Evolutionary conservation across 768 basidiomycete genomes (phyloP), one percentile per base, ranked within the genome.

Genomic region (Myochromella boudieri): DNA sequence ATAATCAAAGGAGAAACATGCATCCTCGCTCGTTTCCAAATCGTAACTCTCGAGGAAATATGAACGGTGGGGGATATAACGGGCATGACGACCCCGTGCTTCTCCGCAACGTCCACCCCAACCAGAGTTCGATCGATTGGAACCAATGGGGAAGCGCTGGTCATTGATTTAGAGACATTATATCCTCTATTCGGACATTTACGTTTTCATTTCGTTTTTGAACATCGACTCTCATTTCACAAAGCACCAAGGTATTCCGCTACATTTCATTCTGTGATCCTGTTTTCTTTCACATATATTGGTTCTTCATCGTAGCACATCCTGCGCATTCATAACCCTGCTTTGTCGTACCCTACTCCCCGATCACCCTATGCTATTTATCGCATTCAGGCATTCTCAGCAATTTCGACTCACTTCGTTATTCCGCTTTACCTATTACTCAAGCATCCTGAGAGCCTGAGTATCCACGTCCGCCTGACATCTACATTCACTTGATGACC

Each of bases 61-160:
- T 58, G 46, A 51, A 49, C 25, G 57, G 58, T 37, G 46, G 34
- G 50, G 60, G 58, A 46, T 60, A 62, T 37, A 31, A 49, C 9
- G 46, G 48, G 22, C 49, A 42, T 26, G 50, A 47, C 44, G 59
- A 60, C 53, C 22, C 54, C 42, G 48, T 52, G 37, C 44, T 44
- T 25, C 18, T 49, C 25, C 55, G 49, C 18, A 49, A 49, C 14
- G 25, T 49, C 5, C 60, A 59, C 36, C 49, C 57, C 44, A 54
- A 46, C 42, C 39, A 49, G 29, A 52, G 51, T 24, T 38, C 54
- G 4, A 52, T 44, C 44, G 65, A 69, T 28, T 69, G 68, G 70
- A 63, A 53, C 51, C 65, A 66, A 28, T 68, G 65, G 67, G 61
- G 52, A 31, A 43, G 55, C 44, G 38, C 50, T 44, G 49, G 49